These are phyloP conservation scores for Turritis glabra DNA, from an alignment of 345 rosid species.

Conservation along the genomic window DNA sequence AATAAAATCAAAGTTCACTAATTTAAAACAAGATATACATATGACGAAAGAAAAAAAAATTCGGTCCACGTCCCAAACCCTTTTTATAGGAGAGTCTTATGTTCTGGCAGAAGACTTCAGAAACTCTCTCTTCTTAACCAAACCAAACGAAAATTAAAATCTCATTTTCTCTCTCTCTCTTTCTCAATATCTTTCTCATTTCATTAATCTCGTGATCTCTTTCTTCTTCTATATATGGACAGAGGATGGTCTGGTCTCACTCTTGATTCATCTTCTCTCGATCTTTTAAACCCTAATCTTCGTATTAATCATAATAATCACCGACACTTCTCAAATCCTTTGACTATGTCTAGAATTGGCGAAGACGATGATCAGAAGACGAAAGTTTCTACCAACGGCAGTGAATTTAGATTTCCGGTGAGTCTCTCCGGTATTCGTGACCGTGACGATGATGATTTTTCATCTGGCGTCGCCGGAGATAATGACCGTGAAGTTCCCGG, in stretches of 20 bases:
- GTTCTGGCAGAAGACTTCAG: constrained; percentile 79
- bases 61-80: constrained; percentile 66
- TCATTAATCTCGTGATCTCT: constrained; percentile 21
- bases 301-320: not conserved
- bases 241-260: constrained; percentile 79
- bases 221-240: constrained; percentile 63
- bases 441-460: constrained; percentile 37
- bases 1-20: constrained; percentile 8
- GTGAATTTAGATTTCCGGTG: constrained; percentile 51
- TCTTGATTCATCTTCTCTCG: constrained; percentile 66
- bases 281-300: constrained; percentile 38
- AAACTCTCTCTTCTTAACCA: constrained; percentile 42
- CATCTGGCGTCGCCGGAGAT: constrained; percentile 23
- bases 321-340: constrained; percentile 24
- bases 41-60: not conserved
- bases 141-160: too few relatives aligned
- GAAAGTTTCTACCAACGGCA: constrained; percentile 16
- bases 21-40: not conserved
- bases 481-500: constrained; percentile 43
- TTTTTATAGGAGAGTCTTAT: constrained; percentile 71
- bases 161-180: constrained; percentile 23
- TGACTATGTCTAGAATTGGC: constrained; percentile 26
- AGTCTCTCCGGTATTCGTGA: constrained; percentile 40
- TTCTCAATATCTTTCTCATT: constrained; percentile 10
- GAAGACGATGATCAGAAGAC: constrained; percentile 14